Conservation (phyloP, 208 protist species). For the Trypanosoma mega region DNA sequence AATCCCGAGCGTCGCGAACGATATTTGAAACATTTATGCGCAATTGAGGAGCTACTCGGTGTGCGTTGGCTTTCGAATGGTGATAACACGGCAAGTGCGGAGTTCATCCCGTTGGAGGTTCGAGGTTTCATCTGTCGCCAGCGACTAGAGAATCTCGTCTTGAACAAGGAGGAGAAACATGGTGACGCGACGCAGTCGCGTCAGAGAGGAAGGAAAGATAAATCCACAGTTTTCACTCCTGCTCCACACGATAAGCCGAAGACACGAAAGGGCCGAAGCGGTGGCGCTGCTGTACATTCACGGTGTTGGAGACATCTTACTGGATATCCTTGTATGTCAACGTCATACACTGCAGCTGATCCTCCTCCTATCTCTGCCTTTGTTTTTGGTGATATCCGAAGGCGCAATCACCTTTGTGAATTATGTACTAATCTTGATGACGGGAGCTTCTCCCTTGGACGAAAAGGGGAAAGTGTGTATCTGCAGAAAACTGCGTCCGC, state of each 20-base stretch:
- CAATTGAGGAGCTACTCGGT: constrained; percentile 25
- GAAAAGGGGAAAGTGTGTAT: neutral
- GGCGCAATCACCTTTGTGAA: neutral
- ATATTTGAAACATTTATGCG: constrained; percentile 23
- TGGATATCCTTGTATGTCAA: too few relatives aligned
- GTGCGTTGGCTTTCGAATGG: constrained; percentile 7
- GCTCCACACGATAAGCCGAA: too few relatives aligned
- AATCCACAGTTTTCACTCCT: too few relatives aligned
- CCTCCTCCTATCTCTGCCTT: too few relatives aligned
- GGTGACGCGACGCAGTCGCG: too few relatives aligned
- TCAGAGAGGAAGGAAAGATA: too few relatives aligned
- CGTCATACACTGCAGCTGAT: too few relatives aligned
- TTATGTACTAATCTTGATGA: constrained; percentile 1
- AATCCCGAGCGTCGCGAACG: constrained; percentile 10
- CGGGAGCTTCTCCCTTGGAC: neutral
- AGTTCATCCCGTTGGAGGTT: constrained; percentile 11
- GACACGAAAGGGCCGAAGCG: too few relatives aligned
- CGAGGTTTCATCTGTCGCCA: constrained; percentile 22
- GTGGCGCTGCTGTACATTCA: too few relatives aligned
- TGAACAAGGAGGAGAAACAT: neutral
- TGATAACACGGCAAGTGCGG: neutral
- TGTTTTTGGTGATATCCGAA: too few relatives aligned
- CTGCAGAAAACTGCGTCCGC: constrained; percentile 20
- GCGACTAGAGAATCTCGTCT: constrained; percentile 14
- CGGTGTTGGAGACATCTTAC: too few relatives aligned